phyloP scores from a whole-genome alignment of 805 yeast species.

The Metschnikowia cubensis region DNA sequence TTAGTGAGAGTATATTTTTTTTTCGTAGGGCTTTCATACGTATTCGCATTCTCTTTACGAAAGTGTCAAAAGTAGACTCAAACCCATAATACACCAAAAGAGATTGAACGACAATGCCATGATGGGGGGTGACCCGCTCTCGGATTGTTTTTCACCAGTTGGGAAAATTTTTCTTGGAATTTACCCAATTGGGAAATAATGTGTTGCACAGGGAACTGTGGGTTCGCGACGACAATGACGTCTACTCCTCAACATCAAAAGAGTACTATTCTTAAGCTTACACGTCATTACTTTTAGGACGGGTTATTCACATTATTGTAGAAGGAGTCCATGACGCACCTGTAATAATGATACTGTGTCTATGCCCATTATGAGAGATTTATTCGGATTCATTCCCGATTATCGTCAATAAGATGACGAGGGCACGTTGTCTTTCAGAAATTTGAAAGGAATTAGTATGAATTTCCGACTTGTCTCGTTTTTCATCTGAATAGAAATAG shows the following conservation, averaged over 20 bases:
- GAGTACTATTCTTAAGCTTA: neutral
- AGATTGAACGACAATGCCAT: neutral
- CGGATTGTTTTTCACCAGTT: neutral
- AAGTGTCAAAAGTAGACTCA: neutral
- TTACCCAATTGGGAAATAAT: neutral
- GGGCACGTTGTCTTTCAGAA: too few relatives aligned
- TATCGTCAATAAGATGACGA: neutral
- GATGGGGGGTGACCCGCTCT: neutral
- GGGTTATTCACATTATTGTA: neutral
- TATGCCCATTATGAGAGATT: neutral
- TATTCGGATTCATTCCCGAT: neutral
- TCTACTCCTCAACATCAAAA: neutral
- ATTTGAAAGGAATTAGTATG: too few relatives aligned
- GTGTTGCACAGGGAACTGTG: neutral
- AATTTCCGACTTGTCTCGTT: too few relatives aligned
- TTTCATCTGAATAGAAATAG: too few relatives aligned
- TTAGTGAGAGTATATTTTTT: too few relatives aligned
- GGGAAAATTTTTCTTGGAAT: neutral
- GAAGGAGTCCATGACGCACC: neutral
- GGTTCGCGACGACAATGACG: neutral
- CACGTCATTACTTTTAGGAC: neutral
- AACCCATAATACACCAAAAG: neutral
- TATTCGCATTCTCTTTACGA: neutral
- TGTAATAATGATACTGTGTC: neutral
- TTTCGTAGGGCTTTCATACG: too few relatives aligned